Evolutionary conservation across 1,284 basidiomycete species (phyloP).

Genomic region (Rhodotorula sp.): DNA sequence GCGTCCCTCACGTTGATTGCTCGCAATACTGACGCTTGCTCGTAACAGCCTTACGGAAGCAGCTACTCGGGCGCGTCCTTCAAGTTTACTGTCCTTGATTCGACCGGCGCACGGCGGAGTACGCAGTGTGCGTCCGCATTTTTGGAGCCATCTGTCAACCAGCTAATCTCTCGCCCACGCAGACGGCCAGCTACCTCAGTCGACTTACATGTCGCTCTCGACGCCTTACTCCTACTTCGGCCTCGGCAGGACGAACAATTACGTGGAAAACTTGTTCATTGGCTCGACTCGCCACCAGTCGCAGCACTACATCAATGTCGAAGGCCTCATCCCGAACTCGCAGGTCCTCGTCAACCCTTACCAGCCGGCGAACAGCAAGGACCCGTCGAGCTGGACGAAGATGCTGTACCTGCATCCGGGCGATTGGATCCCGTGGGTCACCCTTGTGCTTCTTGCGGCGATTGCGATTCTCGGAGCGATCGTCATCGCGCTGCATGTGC

Average conservation of each 20-base stretch:
- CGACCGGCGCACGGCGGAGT: constrained; percentile 81
- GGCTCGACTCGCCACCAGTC: constrained; percentile 72
- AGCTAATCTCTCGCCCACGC: background rate
- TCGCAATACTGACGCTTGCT: constrained; percentile 50
- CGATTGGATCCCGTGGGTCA: constrained; percentile 97
- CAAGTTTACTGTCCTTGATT: constrained; percentile 96
- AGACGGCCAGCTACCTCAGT: constrained; percentile 91
- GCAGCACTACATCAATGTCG: constrained; percentile 78
- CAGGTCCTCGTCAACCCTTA: constrained; percentile 93
- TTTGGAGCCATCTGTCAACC: too few species aligned
- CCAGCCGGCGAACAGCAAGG: constrained; percentile 52
- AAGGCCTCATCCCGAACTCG: constrained; percentile 96
- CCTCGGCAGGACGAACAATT: constrained; percentile 98
- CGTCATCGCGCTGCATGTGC: constrained; percentile 81
- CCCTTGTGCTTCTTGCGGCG: constrained; percentile 72
- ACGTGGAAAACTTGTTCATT: constrained; percentile 94
- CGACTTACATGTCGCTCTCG: constrained; percentile 80
- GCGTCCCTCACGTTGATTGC: constrained; percentile 51
- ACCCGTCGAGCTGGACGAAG: constrained; percentile 67
- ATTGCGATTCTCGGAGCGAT: constrained; percentile 73
- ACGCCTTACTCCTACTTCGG: constrained; percentile 96
- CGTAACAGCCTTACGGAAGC: constrained; percentile 76
- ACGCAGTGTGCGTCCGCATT: constrained; percentile 67
- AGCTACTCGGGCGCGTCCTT: constrained; percentile 92
- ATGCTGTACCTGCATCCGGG: constrained; percentile 91